Conservation (phyloP, 106 monocot species). For the Allium cepa region DNA sequence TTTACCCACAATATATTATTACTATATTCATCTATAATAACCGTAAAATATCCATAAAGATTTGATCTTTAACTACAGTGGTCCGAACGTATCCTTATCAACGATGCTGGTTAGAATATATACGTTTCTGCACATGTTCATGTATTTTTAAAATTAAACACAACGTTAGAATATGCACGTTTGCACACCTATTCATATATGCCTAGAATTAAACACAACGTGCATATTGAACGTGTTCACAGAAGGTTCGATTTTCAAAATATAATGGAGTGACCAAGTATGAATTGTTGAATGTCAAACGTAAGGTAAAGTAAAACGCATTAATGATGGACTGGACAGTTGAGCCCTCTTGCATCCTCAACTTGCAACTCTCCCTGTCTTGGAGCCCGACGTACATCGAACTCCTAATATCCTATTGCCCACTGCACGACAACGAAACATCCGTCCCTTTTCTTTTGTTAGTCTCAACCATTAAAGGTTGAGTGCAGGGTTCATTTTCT, state of each 20-base stretch:
- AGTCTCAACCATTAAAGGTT: neutral
- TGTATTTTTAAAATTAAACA: too few relatives aligned
- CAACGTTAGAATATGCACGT: too few relatives aligned
- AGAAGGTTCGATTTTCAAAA: neutral
- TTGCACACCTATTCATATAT: too few relatives aligned
- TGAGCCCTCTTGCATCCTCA: neutral
- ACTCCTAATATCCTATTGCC: neutral
- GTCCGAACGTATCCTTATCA: too few relatives aligned
- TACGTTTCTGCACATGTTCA: too few relatives aligned
- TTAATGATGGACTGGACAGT: neutral
- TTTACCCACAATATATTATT: too few relatives aligned
- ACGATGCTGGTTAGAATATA: too few relatives aligned
- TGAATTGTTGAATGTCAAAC: neutral
- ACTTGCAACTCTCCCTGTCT: slow-evolving; percentile 3
- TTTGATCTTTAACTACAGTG: too few relatives aligned
- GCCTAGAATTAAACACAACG: too few relatives aligned
- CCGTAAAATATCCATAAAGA: too few relatives aligned
- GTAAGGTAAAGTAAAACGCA: neutral
- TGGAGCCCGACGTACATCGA: neutral
- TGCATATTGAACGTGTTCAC: too few relatives aligned
- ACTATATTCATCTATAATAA: too few relatives aligned
- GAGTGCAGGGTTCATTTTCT: neutral
- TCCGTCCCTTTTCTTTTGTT: neutral
- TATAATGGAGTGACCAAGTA: neutral
- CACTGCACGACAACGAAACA: neutral